These are phyloP conservation scores for Neltuma alba DNA, from an alignment of 306 rosid species.

Conservation along the genomic window DNA sequence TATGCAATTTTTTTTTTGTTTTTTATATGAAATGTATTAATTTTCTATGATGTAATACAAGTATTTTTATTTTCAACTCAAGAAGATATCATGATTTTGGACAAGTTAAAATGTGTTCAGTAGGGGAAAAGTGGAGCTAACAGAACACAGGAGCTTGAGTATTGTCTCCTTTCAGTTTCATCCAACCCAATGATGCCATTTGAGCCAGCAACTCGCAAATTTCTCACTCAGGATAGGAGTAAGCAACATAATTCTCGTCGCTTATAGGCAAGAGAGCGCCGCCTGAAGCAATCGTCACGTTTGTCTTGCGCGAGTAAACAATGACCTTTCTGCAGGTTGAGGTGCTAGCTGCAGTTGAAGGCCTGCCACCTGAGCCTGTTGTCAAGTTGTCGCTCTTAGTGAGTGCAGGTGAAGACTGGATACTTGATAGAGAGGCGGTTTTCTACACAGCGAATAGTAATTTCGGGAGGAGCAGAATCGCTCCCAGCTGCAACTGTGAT, in stretches of 20 bases:
- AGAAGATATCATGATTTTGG: background rate
- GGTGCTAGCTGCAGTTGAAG: constrained; percentile 21
- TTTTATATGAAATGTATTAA: background rate
- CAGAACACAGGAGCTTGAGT: background rate
- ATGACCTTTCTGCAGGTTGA: constrained; percentile 9
- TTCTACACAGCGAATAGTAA: background rate
- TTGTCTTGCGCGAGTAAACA: constrained; percentile 35
- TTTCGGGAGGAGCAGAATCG: constrained; percentile 16
- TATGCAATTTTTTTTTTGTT: background rate
- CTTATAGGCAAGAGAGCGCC: constrained; percentile 40
- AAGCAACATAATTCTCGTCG: constrained; percentile 53
- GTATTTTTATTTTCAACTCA: background rate
- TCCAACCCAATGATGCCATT: background rate
- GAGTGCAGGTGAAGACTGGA: background rate
- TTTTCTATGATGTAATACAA: background rate
- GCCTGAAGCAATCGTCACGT: constrained; percentile 33
- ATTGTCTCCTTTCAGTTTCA: background rate
- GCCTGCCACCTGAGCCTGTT: constrained; percentile 16
- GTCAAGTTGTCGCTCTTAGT: background rate
- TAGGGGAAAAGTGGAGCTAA: background rate
- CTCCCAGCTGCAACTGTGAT: constrained; percentile 4
- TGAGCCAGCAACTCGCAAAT: background rate
- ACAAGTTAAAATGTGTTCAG: background rate
- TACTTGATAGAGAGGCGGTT: background rate
- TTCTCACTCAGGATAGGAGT: constrained; percentile 19